Percentiles rank a stretch among this genome's conserved stretches.
Evolutionary conservation across 1,284 basidiomycete species (phyloP).

Genomic region (Leccinum fuscescens): DNA sequence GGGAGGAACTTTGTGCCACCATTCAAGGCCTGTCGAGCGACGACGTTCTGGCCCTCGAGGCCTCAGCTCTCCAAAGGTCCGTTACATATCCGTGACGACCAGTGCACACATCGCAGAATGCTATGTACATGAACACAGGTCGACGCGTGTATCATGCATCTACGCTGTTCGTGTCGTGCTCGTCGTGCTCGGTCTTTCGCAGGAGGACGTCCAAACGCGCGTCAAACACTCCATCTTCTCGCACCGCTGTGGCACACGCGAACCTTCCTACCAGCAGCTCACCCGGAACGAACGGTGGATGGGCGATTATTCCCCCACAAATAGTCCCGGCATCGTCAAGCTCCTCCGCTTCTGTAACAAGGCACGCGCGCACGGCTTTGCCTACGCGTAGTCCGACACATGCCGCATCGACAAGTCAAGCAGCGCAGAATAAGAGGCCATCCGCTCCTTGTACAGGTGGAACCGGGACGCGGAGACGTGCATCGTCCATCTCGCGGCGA

Average conservation of each 20-base stretch:
- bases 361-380: conserved; percentile 7
- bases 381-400: conserved; percentile 17
- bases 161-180: not conserved
- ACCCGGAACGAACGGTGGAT: not conserved
- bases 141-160: not conserved
- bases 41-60: conserved; percentile 2
- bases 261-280: conserved; percentile 14
- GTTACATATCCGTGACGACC: not conserved
- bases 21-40: conserved; percentile 4
- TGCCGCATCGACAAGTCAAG: conserved; percentile 18
- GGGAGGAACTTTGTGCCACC: conserved; percentile 5
- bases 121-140: not conserved
- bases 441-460: conserved; percentile 20
- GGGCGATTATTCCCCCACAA: not conserved
- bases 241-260: conserved; percentile 15
- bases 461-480: conserved; percentile 14
- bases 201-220: conserved; percentile 5
- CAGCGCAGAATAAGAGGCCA: conserved; percentile 14
- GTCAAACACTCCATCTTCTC: conserved; percentile 19
- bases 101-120: not conserved
- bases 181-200: not conserved
- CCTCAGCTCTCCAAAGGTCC: conserved; percentile 5
- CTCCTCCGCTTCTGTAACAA: conserved; percentile 11
- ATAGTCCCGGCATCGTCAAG: conserved; percentile 4
- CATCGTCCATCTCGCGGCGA: conserved; percentile 17